A percentile compares a stretch with the other conserved stretches of the same genome.
Evolutionary conservation across 2,329 filamentous ascomycete species (phyloP).

Genomic region (Epichloe hybrida): DNA sequence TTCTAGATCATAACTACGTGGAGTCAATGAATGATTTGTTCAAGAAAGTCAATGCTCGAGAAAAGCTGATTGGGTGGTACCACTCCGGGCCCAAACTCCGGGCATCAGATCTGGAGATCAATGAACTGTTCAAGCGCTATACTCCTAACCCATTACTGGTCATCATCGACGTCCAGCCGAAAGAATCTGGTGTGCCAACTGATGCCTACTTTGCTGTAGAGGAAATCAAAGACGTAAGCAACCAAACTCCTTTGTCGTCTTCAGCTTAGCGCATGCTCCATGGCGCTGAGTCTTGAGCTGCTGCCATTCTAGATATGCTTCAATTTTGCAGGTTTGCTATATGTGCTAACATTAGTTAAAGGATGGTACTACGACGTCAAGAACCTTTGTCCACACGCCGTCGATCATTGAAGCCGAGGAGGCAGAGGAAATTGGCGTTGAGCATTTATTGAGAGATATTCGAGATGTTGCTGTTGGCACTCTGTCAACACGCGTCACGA

Average conservation of each 20-base stretch:
- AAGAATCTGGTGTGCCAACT: conserved; percentile 92
- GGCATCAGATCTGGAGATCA: conserved; percentile 95
- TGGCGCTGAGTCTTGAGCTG: background rate
- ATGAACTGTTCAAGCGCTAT: conserved; percentile 98
- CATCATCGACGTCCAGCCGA: conserved; percentile 96
- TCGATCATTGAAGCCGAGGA: conserved; percentile 98
- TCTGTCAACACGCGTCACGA: conserved; percentile 90
- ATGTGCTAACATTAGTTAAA: conserved; percentile 21
- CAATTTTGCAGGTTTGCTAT: background rate
- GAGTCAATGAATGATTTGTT: conserved; percentile 99
- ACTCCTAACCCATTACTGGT: conserved; percentile 91
- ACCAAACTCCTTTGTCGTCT: no score
- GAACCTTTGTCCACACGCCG: conserved; percentile 96
- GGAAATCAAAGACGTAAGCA: conserved; percentile 95
- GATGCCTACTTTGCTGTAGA: conserved; percentile 99
- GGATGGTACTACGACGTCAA: conserved; percentile 93
- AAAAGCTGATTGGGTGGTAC: conserved; percentile 99
- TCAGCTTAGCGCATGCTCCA: no score
- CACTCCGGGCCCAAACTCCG: conserved; percentile 95
- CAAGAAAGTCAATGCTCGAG: conserved; percentile 98
- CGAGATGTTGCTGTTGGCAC: conserved; percentile 96
- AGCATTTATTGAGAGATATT: conserved; percentile 94
- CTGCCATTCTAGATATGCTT: no score
- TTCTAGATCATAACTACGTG: conserved; percentile 97
- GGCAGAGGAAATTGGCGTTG: conserved; percentile 96